These are phyloP conservation scores for Penicillium sp. DNA, from an alignment of 2,329 filamentous ascomycete genomes.

Conservation along the genomic window DNA sequence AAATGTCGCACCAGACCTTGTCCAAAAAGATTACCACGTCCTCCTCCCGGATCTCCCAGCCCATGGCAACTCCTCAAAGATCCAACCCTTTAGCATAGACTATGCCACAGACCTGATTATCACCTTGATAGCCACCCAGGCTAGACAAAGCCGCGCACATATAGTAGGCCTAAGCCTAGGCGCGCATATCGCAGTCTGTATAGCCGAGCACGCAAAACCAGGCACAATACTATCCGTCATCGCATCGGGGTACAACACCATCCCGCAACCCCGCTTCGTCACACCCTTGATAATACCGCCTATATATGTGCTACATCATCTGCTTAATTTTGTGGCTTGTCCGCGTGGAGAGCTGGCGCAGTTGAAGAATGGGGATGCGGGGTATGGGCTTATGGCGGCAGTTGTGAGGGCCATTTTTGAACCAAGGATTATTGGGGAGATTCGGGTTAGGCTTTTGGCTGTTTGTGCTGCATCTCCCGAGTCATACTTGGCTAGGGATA, in stretches of 20 bases:
- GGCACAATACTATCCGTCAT: constrained; percentile 6
- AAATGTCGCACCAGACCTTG: constrained; percentile 6
- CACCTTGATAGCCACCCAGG: constrained; percentile 6
- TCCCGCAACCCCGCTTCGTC: background rate
- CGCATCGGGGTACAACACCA: constrained; percentile 8
- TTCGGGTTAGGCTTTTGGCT: constrained; percentile 5
- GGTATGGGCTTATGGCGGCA: constrained; percentile 4
- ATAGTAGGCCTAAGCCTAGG: constrained; percentile 18
- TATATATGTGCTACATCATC: constrained; percentile 1
- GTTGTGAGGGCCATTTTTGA: constrained; percentile 6
- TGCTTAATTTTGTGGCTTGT: background rate
- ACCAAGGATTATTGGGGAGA: constrained; percentile 1
- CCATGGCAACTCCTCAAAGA: constrained; percentile 12
- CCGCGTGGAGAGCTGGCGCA: background rate
- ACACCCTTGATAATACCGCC: background rate
- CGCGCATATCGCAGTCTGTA: constrained; percentile 10
- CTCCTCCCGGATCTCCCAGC: constrained; percentile 17
- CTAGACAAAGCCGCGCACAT: constrained; percentile 8
- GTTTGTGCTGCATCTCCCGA: constrained; percentile 1
- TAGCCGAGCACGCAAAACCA: constrained; percentile 9
- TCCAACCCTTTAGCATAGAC: constrained; percentile 10
- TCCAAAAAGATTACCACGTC: constrained; percentile 10
- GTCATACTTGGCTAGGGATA: constrained; percentile 3
- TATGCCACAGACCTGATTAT: background rate
- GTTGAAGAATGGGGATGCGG: constrained; percentile 1